Base-by-base conservation (phyloP, 2,329 filamentous ascomycete species). In the Aureobasidium sp. region DNA sequence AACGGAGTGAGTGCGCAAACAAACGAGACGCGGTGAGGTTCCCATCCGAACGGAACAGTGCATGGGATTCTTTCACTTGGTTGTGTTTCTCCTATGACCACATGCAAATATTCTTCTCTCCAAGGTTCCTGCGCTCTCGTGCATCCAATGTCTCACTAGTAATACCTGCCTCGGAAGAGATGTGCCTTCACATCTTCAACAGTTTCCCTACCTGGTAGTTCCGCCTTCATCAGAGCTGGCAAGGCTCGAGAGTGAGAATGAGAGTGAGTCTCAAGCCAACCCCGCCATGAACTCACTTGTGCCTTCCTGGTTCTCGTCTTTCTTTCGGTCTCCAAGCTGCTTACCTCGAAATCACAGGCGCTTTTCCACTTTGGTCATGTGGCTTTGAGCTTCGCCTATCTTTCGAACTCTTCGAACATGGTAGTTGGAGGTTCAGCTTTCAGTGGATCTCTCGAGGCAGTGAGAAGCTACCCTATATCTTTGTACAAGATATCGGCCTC, bases 1-100 rank as follows among this genome's bases (percentile, higher is more conserved):
- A 51, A 51, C 47, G 47, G 47, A 36, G 47, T 51, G 47, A 34
- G 29, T 51, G 47, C 47, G 47, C 47, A 51, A 51, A 36, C 47
- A 51, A 51, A 51, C 47, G 13, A 51, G 29, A 20, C 29, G 29
- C 26, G 34, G 27, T 48, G 46, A 48, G 12, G 23, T 13, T 50
- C 5, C 46, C 47, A 29, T 23, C 10, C 15, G 47, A 1, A 51
- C 47, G n/a, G 29, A 29, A 29, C 34, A 27, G 29, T 27, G 47
- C 47, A 51, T 34, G 32, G 34, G 47, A 23, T 36, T 51, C 3
- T 36, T 12, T 34, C 47, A 13, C 20, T 36, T 36, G 9, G 26
- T 32, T 7, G 5, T 20, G 34, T 23, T 10, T 10, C 26, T 23
- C 32, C 34, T 26, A 3, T 13, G n/a, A 13, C n/a, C 29, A 23